Evolutionary conservation across 2,329 filamentous ascomycete species (phyloP), one percentile per base, ranked within the genome.

Genomic region (Xylaria multiplex): DNA sequence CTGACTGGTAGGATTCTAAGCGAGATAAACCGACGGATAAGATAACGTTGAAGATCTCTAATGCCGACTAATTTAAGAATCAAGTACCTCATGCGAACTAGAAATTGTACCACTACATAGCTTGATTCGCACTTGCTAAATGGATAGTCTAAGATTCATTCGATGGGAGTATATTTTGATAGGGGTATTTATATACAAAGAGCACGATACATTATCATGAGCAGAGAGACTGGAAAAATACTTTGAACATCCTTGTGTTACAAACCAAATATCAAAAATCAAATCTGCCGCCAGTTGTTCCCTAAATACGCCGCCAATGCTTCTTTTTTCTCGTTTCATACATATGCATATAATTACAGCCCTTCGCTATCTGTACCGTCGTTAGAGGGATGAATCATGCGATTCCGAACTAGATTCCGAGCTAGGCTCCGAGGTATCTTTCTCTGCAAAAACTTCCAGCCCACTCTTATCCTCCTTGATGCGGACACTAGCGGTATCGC

Each of bases 401-500:
- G 53, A 48, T 52, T 50, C 54, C 3, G 19, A 53, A 40, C 27
- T 19, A 24, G 61, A 16, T 6, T 62, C 49, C 19, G 43, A 27
- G 46, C 54, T 1, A 37, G 59, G 2, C 32, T 64, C 52, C 1
- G 53, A 55, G 37, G 43, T 27, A 14, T 59, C 46, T 22, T 58
- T 35, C 59, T 69, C 64, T 6, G 49, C 27, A 19, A 70, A 72
- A 24, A 92, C 83, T 45, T 86, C 83, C 60, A 93, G 77, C 0
- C 86, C 86, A 48, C 83, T 81, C 40, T 83, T 85, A 66, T 89
- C 88, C 13, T 87, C 85, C 59, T 87, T 90, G 64, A 97, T 83
- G 55, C 81, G 82, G 13, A 97, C 91, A 65, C 84, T 85, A 4
- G 91, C 95, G 2, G 81, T 86, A 74, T 97, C 90, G 0, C 93